Evolutionary conservation across 164 flowering plant genomes (phyloP).

Genomic region (Magnolia sinica): DNA sequence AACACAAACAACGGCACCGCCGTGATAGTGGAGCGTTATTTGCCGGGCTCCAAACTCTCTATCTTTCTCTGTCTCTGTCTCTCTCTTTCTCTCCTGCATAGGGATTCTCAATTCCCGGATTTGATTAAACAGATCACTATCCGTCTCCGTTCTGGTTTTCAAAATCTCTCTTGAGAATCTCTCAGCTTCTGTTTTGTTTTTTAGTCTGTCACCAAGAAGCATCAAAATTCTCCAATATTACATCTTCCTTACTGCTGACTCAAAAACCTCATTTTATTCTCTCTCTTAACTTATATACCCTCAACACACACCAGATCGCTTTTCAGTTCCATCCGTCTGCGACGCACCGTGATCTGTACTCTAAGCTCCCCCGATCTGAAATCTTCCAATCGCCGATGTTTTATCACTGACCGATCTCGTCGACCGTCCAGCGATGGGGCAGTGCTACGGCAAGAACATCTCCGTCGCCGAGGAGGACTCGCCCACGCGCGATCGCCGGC

Average conservation of each 20-base stretch:
- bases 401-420: not conserved
- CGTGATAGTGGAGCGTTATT: not conserved
- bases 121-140: not conserved
- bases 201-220: not conserved
- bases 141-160: not conserved
- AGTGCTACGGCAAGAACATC: constrained; percentile 71
- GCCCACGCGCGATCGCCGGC: constrained; percentile 11
- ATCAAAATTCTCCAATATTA: not conserved
- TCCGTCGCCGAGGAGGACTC: constrained; percentile 11
- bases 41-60: not conserved
- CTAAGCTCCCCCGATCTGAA: not conserved
- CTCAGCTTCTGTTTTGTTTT: constrained; percentile 3
- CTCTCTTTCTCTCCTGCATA: not conserved
- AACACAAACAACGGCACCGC: not conserved
- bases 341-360: not conserved
- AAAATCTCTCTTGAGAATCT: not conserved
- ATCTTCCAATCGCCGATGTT: not conserved
- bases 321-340: not conserved
- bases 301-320: not conserved
- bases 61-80: not conserved
- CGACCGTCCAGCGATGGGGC: constrained; percentile 48
- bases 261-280: not conserved
- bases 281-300: not conserved
- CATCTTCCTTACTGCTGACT: not conserved
- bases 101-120: not conserved